These are phyloP conservation scores for Selaginella tamariscina DNA, from an alignment of 75 land plant genomes.

Conservation along the genomic window DNA sequence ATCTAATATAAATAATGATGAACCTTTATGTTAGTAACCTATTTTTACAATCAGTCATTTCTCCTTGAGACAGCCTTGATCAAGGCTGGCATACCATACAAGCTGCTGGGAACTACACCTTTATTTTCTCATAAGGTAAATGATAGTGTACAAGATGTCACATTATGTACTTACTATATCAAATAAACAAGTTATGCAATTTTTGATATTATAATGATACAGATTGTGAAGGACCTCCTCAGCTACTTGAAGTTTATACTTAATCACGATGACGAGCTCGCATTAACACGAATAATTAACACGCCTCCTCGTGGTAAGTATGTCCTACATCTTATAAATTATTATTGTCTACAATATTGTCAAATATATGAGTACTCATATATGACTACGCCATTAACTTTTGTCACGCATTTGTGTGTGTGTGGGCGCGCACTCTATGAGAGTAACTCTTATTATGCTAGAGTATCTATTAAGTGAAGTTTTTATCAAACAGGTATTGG, in stretches of 20 bases:
- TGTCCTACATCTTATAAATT: background rate
- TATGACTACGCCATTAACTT: too few relatives aligned
- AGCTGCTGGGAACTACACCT: slow-evolving; percentile 7
- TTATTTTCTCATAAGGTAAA: slow-evolving; percentile 20
- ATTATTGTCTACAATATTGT: background rate
- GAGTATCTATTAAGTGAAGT: too few relatives aligned
- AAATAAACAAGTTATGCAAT: slow-evolving; percentile 13
- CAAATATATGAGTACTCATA: too few relatives aligned
- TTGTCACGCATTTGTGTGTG: too few relatives aligned
- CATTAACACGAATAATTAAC: slow-evolving; percentile 19
- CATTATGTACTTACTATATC: too few relatives aligned
- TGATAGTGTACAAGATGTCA: background rate
- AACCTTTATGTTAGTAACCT: slow-evolving; percentile 11
- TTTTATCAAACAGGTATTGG: slow-evolving; percentile 25
- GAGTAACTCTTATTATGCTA: too few relatives aligned
- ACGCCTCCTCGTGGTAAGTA: slow-evolving; percentile 24
- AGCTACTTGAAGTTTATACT: slow-evolving; percentile 18
- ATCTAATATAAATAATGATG: too few relatives aligned
- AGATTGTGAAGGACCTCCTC: slow-evolving; percentile 15
- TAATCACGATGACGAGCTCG: slow-evolving; percentile 14
- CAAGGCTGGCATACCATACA: slow-evolving; percentile 17
- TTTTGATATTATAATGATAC: too few relatives aligned
- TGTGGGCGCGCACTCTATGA: too few relatives aligned
- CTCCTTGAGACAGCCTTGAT: slow-evolving; percentile 12
- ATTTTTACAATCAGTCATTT: slow-evolving; percentile 18